These are phyloP conservation scores for Starmerella cellae DNA, from an alignment of 805 yeast genomes.

Conservation along the genomic window DNA sequence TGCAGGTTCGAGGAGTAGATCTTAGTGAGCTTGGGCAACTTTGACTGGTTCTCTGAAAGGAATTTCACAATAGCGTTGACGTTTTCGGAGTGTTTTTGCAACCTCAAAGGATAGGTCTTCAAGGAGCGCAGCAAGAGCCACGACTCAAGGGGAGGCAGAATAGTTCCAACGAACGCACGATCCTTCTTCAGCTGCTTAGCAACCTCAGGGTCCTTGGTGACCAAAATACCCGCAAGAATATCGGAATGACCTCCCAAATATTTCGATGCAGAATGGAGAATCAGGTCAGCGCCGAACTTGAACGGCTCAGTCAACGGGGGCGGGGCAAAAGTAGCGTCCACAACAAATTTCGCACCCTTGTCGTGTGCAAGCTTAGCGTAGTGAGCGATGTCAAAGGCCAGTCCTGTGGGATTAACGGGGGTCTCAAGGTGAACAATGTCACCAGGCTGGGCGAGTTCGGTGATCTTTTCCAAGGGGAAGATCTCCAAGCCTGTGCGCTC, in stretches of 20 bases:
- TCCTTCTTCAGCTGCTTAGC: conserved; percentile 42
- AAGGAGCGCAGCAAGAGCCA: conserved; percentile 64
- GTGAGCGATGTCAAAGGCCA: conserved; percentile 44
- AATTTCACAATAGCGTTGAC: conserved; percentile 50
- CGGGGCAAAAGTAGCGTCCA: conserved; percentile 93
- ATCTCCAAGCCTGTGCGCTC: conserved; percentile 40
- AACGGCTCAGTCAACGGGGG: conserved; percentile 80
- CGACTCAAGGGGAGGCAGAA: conserved; percentile 63
- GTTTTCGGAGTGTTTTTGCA: conserved; percentile 48
- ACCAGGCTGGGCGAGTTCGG: conserved; percentile 42
- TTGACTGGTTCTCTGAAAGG: conserved; percentile 37
- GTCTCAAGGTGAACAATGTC: conserved; percentile 61
- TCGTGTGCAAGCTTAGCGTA: conserved; percentile 62
- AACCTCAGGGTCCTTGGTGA: conserved; percentile 55
- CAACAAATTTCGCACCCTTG: conserved; percentile 56
- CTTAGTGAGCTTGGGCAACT: conserved; percentile 37
- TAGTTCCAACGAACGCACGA: conserved; percentile 63
- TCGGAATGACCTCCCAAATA: conserved; percentile 94
- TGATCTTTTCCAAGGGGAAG: conserved; percentile 23
- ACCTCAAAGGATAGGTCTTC: conserved; percentile 65
- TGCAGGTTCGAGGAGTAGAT: conserved; percentile 70
- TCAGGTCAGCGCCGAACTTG: conserved; percentile 66
- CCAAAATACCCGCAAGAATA: conserved; percentile 67
- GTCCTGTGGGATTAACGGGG: conserved; percentile 77
- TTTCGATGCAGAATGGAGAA: conserved; percentile 86